phyloP scores from a whole-genome alignment of 2,329 filamentous ascomycete genomes.

The Stachybotrys chlorohalonatus region DNA sequence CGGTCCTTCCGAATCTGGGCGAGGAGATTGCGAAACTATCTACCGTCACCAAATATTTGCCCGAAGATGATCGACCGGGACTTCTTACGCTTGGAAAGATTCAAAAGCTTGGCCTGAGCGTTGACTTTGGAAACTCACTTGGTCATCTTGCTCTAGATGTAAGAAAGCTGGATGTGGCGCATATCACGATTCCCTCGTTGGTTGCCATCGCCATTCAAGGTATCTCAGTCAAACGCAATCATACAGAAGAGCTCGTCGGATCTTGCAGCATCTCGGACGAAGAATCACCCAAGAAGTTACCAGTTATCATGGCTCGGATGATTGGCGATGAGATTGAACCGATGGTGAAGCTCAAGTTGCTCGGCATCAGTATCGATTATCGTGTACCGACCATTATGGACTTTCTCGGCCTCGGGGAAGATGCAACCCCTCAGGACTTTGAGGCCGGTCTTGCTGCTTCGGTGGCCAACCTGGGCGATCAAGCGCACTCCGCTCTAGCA shows the following conservation, averaged over 20 bases:
- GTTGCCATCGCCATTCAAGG: conserved; percentile 66
- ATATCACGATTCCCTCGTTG: conserved; percentile 78
- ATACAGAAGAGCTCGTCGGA: conserved; percentile 62
- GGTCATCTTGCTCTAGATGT: conserved; percentile 54
- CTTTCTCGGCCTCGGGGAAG: conserved; percentile 59
- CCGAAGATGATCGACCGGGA: conserved; percentile 89
- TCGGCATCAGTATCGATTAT: conserved; percentile 82
- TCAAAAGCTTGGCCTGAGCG: conserved; percentile 49
- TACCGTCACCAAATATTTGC: conserved; percentile 86
- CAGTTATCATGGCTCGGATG: conserved; percentile 76
- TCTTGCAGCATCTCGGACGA: conserved; percentile 25
- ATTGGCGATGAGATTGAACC: conserved; percentile 94
- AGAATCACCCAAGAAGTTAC: conserved; percentile 15
- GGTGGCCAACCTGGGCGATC: conserved; percentile 65
- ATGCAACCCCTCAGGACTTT: conserved; percentile 62
- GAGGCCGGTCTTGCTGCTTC: conserved; percentile 70
- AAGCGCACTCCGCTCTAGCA: conserved; percentile 41
- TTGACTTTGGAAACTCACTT: conserved; percentile 59
- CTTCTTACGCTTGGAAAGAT: conserved; percentile 66
- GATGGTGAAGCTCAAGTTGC: conserved; percentile 77
- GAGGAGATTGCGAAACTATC: conserved; percentile 76
- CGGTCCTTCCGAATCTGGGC: conserved; percentile 59
- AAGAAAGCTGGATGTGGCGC: conserved; percentile 59
- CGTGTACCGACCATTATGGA: conserved; percentile 76
- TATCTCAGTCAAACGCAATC: conserved; percentile 54